These are phyloP conservation scores for Trypanosoma conorhini DNA, from an alignment of 208 protist species.

Conservation along the genomic window DNA sequence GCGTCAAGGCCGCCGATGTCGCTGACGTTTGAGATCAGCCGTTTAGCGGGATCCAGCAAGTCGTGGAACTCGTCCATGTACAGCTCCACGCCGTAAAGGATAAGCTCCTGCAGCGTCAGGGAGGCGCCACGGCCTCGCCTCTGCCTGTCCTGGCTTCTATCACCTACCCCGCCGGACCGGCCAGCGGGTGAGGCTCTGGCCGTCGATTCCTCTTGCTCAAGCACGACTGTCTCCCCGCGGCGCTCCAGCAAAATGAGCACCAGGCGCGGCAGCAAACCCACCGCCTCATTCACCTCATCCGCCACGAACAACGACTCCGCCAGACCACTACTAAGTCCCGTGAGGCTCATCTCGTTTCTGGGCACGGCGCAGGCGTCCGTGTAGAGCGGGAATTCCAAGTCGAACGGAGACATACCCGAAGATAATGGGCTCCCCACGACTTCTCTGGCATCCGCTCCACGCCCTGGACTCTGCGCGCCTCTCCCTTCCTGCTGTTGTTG, in stretches of 20 bases:
- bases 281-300: constrained; percentile 19
- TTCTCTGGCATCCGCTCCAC: background rate
- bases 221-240: constrained; percentile 44
- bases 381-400: constrained; percentile 9
- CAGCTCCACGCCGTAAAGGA: constrained; percentile 85
- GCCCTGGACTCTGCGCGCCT: background rate
- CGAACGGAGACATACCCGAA: constrained; percentile 4
- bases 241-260: constrained; percentile 80
- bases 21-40: constrained; percentile 50
- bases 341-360: constrained; percentile 8
- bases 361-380: background rate
- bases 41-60: constrained; percentile 78
- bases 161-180: background rate
- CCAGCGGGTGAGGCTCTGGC: background rate
- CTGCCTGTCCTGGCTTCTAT: constrained; percentile 10
- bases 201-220: constrained; percentile 29
- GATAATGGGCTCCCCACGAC: constrained; percentile 3
- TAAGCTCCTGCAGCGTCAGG: constrained; percentile 66
- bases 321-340: constrained; percentile 9
- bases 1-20: constrained; percentile 72
- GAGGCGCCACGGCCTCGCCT: constrained; percentile 10
- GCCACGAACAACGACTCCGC: background rate
- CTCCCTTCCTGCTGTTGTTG: background rate
- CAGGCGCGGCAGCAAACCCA: constrained; percentile 83
- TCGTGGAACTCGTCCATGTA: constrained; percentile 87